Base-by-base conservation (phyloP, 371 early-diverging fungal species). In the Rhizopus arrhizus region DNA sequence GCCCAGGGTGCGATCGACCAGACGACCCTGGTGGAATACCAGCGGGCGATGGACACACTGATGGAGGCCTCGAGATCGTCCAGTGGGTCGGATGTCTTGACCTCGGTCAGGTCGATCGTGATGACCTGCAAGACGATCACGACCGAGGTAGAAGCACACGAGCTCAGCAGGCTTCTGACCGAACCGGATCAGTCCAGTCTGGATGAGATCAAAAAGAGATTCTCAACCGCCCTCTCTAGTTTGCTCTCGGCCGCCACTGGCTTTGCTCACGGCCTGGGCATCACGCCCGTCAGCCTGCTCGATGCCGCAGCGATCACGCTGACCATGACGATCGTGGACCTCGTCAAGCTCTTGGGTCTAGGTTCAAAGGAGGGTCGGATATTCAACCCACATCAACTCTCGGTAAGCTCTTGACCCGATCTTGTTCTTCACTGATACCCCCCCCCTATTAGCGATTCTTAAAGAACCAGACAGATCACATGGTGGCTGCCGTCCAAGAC, bases 401-500 rank as follows among this genome's bases (percentile, higher is more conserved):
- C 69, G 3, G 78, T 70, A 63, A 64, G 66, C 56, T 40, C 31
- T 36, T 36, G 11, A 9, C 11, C 9, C 11, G 36, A 9, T 36
- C 36, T 0, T 41, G 41, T 35, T 16, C 43, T 47, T 40, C 32
- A 11, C 35, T 56, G 41, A 51, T 40, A 34, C 48, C 36, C 41
- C 52, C 49, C 35, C 40, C 0, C 58, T 59, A 28, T 33, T 64
- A 87, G 82, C 75, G 74, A 54, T 93, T 88, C 62, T 75, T 97
- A 12, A 95, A 95, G 72, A 74, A 76, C 33, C 91, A 94, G 61
- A 95, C 95, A 0, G 95, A 91, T 68, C 73, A 78, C 32, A 94
- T 95, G 51, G 94, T 97, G 5, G 85, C 89, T 28, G 87, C 90
- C 0, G 95, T 97, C 52, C 96, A 97, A 65, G 76, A 73, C 11